phyloP scores from a whole-genome alignment of 164 flowering plant genomes.

The Platanus orientalis region DNA sequence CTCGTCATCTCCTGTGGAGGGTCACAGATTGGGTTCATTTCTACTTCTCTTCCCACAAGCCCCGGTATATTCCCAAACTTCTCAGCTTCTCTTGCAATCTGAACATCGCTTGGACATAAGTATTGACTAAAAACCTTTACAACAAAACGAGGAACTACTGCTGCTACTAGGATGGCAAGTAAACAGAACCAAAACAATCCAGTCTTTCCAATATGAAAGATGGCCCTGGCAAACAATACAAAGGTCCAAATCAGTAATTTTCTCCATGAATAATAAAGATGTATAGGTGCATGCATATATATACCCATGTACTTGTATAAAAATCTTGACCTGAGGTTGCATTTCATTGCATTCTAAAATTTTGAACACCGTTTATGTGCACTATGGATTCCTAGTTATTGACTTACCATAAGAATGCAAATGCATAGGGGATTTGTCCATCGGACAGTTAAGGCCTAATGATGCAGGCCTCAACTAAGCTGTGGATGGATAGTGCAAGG shows the following conservation, averaged over 20 bases:
- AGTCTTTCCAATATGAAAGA: constrained; percentile 47
- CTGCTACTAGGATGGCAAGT: constrained; percentile 50
- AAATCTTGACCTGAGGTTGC: too few relatives aligned
- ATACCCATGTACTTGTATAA: neutral
- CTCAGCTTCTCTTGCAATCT: constrained; percentile 77
- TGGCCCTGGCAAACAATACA: constrained; percentile 62
- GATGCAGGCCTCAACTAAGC: too few relatives aligned
- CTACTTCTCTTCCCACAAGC: constrained; percentile 35
- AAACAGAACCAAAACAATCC: constrained; percentile 70
- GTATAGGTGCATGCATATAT: too few relatives aligned
- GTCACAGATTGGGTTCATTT: constrained; percentile 44
- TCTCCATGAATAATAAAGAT: too few relatives aligned
- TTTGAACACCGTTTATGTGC: too few relatives aligned
- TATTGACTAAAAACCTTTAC: constrained; percentile 50
- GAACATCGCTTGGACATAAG: constrained; percentile 60
- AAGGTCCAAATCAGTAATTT: neutral
- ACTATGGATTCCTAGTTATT: too few relatives aligned
- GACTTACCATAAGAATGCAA: too few relatives aligned
- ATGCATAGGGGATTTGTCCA: too few relatives aligned
- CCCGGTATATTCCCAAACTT: constrained; percentile 42
- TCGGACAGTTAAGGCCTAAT: too few relatives aligned
- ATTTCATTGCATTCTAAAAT: too few relatives aligned
- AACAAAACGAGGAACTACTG: constrained; percentile 72
- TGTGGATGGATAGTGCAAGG: too few relatives aligned
- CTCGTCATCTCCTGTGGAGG: constrained; percentile 20